Base-by-base conservation (phyloP, 768 basidiomycete genomes). In the Mycena venus region DNA sequence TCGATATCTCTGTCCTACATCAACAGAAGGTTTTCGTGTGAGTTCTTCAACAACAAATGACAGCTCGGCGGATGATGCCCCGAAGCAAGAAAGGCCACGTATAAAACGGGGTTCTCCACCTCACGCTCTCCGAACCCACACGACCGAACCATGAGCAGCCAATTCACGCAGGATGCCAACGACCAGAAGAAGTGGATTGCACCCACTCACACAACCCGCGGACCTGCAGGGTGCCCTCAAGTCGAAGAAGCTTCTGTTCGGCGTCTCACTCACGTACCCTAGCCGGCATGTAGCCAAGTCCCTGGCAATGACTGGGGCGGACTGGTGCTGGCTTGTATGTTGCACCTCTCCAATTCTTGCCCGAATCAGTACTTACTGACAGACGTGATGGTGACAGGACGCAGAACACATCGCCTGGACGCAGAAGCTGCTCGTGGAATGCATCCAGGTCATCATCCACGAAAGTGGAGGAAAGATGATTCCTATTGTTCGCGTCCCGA, bases 301-400 rank as follows among this genome's bases (percentile, higher is more conserved):
- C 7, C 17, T 74, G 0, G 73, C 67, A 11, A 27, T 64, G 2
- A 55, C 61, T 7, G 67, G 67, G 0, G 67, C 66, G 6, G 73
- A 69, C 56, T 74, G 73, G 73, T 68, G 66, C 34, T 74, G 73
- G 73, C 34, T 74, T 38, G 73, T 74, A 32, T 6, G 67, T 73
- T n/a, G 32, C 14, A 21, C 9, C 47, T 49, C 7, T 49, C 8
- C n/a, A 15, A 47, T 23, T 8, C 47, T 1, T 6, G 6, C 4
- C 23, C n/a, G 47, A 23, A 25, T n/a, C n/a, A n/a, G n/a, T 25
- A 47, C 25, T 23, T 10, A 25, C 23, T 21, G 25, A 7, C n/a
- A 49, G n/a, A 23, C 47, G n/a, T 21, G n/a, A 7, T 38, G 8
- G 9, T 25, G 47, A 49, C n/a, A 69, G 58, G 68, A 69, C 58